These are phyloP conservation scores for Tulasnella sp. DNA, from an alignment of 768 basidiomycete species.

Conservation along the genomic window DNA sequence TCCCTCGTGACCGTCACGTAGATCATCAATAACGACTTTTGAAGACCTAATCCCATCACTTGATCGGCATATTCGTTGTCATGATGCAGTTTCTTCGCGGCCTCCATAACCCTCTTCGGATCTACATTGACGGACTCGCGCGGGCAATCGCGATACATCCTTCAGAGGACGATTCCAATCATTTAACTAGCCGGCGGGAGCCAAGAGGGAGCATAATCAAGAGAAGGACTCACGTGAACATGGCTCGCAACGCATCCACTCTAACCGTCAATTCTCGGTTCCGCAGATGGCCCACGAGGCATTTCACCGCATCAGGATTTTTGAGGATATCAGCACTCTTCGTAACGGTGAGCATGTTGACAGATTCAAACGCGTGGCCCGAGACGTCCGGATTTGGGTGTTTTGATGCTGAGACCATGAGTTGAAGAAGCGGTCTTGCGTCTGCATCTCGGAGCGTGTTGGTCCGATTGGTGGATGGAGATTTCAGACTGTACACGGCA, in stretches of 20 bases:
- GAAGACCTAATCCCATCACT: neutral
- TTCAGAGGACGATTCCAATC: neutral
- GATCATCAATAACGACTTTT: neutral
- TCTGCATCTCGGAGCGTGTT: neutral
- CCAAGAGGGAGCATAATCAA: neutral
- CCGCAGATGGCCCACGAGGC: slow-evolving; percentile 7
- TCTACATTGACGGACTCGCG: neutral
- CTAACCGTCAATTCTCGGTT: neutral
- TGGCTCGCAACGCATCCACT: neutral
- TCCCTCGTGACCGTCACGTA: neutral
- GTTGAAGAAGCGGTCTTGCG: neutral
- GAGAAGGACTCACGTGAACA: neutral
- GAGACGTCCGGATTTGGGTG: neutral
- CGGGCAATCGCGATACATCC: neutral
- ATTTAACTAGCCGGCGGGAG: no score
- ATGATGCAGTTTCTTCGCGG: neutral
- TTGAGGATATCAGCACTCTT: neutral
- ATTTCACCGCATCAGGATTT: neutral
- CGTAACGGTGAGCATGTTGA: neutral
- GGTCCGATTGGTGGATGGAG: neutral
- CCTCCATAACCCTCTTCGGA: neutral
- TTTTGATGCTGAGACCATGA: slow-evolving; percentile 11
- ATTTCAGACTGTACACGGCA: neutral
- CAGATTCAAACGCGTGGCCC: neutral
- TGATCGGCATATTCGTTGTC: neutral